Evolutionary conservation across 169 alveolate genomes (phyloP), one percentile per base, ranked within the genome.

Genomic region (Toxoplasma gondii): DNA sequence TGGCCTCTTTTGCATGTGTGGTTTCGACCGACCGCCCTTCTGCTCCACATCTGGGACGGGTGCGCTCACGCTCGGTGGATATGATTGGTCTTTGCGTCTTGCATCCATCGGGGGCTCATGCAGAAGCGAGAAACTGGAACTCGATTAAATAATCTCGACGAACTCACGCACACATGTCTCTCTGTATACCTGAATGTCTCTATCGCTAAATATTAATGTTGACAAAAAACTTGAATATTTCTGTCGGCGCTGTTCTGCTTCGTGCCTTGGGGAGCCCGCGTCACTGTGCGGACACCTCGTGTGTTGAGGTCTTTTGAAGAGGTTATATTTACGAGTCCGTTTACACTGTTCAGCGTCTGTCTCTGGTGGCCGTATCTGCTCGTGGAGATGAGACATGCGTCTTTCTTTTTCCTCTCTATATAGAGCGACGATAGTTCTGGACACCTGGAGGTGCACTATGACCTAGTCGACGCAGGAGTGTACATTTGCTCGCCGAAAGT

Each of bases 401-500:
- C 27, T 22, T 27, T 69, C 82, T 69, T 9, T 17, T 2, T 22
- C 17, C 22, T 27, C 22, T 27, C 31, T 64, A 16, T 19, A 27
- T 64, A 64, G 74, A 31, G 34, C 34, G n/a, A 27, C 74, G 24
- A 7, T 4, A 31, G 34, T 7, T 64, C 74, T 4, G 74, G n/a
- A 27, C 7, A 27, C 74, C 43, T 74, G 38, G 49, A 74, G 19
- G 90, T 82, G 19, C 90, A 41, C 90, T 82, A 41, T 36, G 90
- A 82, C 64, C 67, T 38, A 24, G 64, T 82, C n/a, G 90, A 82
- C 64, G 27, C 67, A 12, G 90, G 90, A 12, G 90, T 82, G 41
- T 82, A 36, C 64, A 43, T 82, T 36, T 82, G 90, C 64, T 39
- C 90, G 53, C 90, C 90, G 17, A 82, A 16, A 31, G 90, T 82